Base-by-base conservation (phyloP, 495 filamentous ascomycete genomes). In the Penicillium riverlandense region DNA sequence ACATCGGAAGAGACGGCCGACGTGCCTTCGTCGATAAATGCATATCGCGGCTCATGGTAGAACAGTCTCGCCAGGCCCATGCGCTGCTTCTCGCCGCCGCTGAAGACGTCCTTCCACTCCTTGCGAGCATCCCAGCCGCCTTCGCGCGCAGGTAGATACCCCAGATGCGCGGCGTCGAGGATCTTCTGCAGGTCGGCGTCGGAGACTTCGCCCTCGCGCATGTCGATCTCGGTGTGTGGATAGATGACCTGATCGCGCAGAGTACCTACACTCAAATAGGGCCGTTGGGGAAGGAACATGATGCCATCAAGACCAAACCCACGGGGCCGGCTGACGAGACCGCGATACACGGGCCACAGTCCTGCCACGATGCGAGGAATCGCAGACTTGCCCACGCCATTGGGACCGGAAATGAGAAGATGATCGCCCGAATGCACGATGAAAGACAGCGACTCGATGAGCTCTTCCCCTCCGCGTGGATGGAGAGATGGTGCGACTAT, bases 201-300 rank as follows among this genome's bases (percentile, higher is more conserved):
- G 11, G 71, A 75, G 47, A 85, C 79, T 6, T 83, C 81, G 35
- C 79, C 81, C 30, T 88, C 86, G 9, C 80, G 84, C 92, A 97
- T 96, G 48, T 97, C 94, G 14, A 90, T 74, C 60, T 90, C 91
- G 9, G 85, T 90, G 52, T 97, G 90, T 2, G 94, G 94, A 49
- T 99, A 99, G 63, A 96, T 96, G 46, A 99, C 90, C 62, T 99
- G 94, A 49, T 99, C 94, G 7, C 91, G 80, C 7, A 99, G 73
- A 4, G 94, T 99, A n/a, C 94, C 94, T 32, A 91, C 84, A 58
- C 83, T 88, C 13, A 97, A 77, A 57, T 99, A 99, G 0, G 91
- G 89, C 10, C 90, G 77, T 60, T 99, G 94, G 1, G 94, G 90
- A 34, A 97, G 79, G 71, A 97, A 95, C 90, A 99, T 96, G 65